These are phyloP conservation scores for Tetragonia tetragonoides DNA, from an alignment of 148 eudicot genomes.

Conservation along the genomic window DNA sequence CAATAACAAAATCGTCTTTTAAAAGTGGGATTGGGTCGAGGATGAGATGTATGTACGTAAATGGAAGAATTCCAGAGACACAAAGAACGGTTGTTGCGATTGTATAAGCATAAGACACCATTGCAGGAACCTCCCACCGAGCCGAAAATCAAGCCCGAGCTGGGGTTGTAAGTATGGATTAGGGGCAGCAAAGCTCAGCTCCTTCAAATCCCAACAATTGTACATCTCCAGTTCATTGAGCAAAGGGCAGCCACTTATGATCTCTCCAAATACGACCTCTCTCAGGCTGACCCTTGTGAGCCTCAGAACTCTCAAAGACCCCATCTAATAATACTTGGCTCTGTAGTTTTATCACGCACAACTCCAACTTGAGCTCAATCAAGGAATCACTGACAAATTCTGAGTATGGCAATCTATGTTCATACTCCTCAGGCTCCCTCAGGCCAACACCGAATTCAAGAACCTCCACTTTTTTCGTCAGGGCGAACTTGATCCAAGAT, in stretches of 20 bases:
- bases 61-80: no score
- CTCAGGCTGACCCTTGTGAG: conserved; percentile 1
- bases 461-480: conserved; percentile 18
- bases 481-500: conserved; percentile 15
- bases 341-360: not conserved
- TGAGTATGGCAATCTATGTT: not conserved
- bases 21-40: no score
- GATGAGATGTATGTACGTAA: no score
- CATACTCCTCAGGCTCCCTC: not conserved
- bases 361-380: conserved; percentile 19
- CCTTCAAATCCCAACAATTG: conserved; percentile 2
- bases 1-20: no score
- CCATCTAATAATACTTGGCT: not conserved
- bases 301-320: conserved; percentile 7
- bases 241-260: conserved; percentile 22
- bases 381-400: conserved; percentile 10
- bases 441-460: conserved; percentile 15
- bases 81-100: no score
- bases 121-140: no score
- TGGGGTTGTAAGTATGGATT: no score
- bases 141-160: no score
- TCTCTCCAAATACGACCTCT: not conserved
- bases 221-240: not conserved
- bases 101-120: no score
- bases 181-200: not conserved